Conservation (phyloP, 2,329 filamentous ascomycete genomes). For the Aspergillus pseudotamarii region DNA sequence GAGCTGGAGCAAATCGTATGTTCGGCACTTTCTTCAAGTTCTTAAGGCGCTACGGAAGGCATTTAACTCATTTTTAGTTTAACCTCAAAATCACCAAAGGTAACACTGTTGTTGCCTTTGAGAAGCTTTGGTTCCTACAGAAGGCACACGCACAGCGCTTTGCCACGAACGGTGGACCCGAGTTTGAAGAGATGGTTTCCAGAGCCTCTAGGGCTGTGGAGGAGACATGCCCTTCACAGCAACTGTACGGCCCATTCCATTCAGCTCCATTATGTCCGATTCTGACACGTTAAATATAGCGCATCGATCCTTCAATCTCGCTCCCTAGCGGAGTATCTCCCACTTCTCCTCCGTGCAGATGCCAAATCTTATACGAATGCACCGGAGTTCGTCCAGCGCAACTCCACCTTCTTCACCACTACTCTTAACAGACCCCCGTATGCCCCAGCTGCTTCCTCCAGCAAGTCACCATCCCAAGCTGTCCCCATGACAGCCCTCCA, state of each 20-base stretch:
- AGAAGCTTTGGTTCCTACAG: constrained; percentile 81
- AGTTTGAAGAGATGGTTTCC: constrained; percentile 44
- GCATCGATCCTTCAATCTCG: constrained; percentile 34
- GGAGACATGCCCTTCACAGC: constrained; percentile 24
- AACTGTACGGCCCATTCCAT: constrained; percentile 31
- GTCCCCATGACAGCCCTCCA: constrained; percentile 44
- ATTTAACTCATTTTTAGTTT: constrained; percentile 58
- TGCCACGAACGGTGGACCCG: constrained; percentile 48
- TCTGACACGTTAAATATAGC: constrained; percentile 22
- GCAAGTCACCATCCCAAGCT: constrained; percentile 11
- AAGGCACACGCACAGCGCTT: constrained; percentile 64
- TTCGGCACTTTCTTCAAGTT: neutral
- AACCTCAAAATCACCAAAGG: constrained; percentile 87
- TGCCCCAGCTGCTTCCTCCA: constrained; percentile 21
- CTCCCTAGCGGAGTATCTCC: constrained; percentile 51
- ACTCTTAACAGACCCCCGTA: constrained; percentile 31
- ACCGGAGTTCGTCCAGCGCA: constrained; percentile 57
- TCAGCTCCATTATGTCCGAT: neutral
- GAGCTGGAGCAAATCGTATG: constrained; percentile 71
- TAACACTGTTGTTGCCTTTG: constrained; percentile 78
- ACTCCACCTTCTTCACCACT: constrained; percentile 61
- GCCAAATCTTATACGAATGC: constrained; percentile 61
- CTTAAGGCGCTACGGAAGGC: neutral
- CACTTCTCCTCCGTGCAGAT: constrained; percentile 55
- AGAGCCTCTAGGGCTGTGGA: constrained; percentile 33